Conservation (phyloP, 176 grass and related monocot genomes). For the Avena insularis region DNA sequence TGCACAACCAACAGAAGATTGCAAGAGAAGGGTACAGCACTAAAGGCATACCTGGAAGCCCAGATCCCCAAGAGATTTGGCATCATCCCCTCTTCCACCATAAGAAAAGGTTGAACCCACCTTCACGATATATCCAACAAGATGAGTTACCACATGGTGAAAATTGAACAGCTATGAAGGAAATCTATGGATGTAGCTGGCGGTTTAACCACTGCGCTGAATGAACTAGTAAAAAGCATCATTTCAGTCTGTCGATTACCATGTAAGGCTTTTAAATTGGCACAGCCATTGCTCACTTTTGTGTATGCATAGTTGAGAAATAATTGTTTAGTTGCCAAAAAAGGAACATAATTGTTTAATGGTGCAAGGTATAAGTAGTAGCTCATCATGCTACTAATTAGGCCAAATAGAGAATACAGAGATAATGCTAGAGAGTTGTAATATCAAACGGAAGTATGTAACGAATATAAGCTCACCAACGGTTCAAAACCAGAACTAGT, state of each 20-base stretch:
- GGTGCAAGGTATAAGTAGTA: neutral
- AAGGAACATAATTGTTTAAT: neutral
- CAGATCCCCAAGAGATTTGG: constrained; percentile 79
- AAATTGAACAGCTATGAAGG: neutral
- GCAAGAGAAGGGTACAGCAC: neutral
- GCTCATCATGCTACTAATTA: constrained; percentile 17
- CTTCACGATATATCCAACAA: constrained; percentile 49
- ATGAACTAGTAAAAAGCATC: constrained; percentile 2
- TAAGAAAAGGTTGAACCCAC: constrained; percentile 83
- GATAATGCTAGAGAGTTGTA: neutral
- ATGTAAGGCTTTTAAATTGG: neutral
- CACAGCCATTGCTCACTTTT: no score
- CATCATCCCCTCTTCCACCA: constrained; percentile 82
- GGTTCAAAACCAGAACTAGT: neutral
- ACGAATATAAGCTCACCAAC: neutral
- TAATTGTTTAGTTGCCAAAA: neutral
- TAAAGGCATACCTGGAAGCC: constrained; percentile 72
- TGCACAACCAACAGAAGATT: neutral
- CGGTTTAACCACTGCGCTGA: neutral
- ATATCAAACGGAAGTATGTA: neutral
- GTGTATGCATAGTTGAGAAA: neutral
- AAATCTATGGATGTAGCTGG: neutral
- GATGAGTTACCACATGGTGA: neutral
- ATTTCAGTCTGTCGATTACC: neutral
- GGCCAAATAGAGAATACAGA: neutral